These are phyloP conservation scores for Alternaria viburni DNA, from an alignment of 2,329 filamentous ascomycete species.

Conservation along the genomic window DNA sequence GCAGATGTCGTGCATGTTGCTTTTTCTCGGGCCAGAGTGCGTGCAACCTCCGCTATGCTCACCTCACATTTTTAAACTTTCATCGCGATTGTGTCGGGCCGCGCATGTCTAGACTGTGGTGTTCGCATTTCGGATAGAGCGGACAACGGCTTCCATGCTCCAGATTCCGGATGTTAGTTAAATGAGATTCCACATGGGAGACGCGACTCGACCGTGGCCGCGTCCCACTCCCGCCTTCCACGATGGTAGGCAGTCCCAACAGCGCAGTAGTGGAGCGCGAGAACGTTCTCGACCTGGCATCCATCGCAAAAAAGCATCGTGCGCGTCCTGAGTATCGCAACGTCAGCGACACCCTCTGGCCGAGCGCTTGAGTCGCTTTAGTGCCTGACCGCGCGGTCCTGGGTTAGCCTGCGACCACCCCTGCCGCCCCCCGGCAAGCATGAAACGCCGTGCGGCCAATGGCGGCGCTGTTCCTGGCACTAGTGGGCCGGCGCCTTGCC, in stretches of 20 bases:
- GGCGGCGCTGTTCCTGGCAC: constrained; percentile 3
- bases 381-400: constrained; percentile 11
- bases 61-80: neutral
- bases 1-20: neutral
- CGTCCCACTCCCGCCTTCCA: neutral
- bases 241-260: constrained; percentile 1
- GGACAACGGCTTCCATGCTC: neutral
- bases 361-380: neutral
- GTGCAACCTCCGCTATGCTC: neutral
- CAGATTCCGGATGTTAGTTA: neutral
- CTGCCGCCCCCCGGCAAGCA: constrained; percentile 4
- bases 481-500: constrained; percentile 2
- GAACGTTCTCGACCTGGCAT: constrained; percentile 7
- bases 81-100: neutral
- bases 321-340: neutral
- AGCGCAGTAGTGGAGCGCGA: constrained; percentile 3
- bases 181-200: constrained; percentile 5
- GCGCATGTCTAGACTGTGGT: constrained; percentile 3
- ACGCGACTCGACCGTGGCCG: neutral
- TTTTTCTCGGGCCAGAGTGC: neutral
- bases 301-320: constrained; percentile 7
- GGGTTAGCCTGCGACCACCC: constrained; percentile 1
- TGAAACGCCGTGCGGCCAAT: constrained; percentile 9
- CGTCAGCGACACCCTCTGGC: constrained; percentile 1
- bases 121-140: neutral